Conservation (phyloP, 352 stramenopile genomes). For the Phytophthora pinifolia region DNA sequence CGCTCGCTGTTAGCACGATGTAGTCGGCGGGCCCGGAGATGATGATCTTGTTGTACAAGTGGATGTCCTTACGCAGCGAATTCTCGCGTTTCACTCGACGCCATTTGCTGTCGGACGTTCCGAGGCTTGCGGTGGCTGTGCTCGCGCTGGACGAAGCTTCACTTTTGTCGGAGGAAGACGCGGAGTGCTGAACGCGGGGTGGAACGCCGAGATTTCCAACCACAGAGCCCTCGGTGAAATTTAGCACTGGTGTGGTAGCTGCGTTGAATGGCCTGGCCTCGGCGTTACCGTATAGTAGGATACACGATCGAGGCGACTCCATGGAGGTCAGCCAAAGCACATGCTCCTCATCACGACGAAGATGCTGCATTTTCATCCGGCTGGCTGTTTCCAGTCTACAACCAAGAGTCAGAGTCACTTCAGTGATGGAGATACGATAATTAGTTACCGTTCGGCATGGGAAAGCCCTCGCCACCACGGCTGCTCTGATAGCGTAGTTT, state of each 20-base stretch:
- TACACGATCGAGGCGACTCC: conserved; percentile 37
- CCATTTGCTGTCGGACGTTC: conserved; percentile 32
- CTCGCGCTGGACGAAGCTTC: conserved; percentile 7
- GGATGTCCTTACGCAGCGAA: conserved; percentile 28
- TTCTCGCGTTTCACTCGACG: conserved; percentile 41
- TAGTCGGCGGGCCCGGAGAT: conserved; percentile 44
- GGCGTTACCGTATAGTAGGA: conserved; percentile 42
- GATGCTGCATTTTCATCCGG: conserved; percentile 40
- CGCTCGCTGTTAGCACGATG: conserved; percentile 37
- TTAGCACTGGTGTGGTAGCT: conserved; percentile 23
- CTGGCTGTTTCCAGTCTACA: conserved; percentile 38
- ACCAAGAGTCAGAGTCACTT: background rate
- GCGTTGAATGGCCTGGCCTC: conserved; percentile 42
- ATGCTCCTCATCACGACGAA: conserved; percentile 40
- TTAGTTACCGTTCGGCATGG: conserved; percentile 32
- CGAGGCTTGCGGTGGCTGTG: background rate
- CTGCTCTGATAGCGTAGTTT: conserved; percentile 43
- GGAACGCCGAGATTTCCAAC: conserved; percentile 37
- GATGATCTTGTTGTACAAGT: conserved; percentile 44
- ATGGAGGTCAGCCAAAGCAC: conserved; percentile 39
- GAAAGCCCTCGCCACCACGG: conserved; percentile 41
- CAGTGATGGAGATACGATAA: background rate
- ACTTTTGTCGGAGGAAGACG: background rate
- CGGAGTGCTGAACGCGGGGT: background rate
- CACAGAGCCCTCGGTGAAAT: conserved; percentile 42